Evolutionary conservation across 1,139 yeast genomes (phyloP), one percentile per base, ranked within the genome.

Genomic region (Pichia sp.): DNA sequence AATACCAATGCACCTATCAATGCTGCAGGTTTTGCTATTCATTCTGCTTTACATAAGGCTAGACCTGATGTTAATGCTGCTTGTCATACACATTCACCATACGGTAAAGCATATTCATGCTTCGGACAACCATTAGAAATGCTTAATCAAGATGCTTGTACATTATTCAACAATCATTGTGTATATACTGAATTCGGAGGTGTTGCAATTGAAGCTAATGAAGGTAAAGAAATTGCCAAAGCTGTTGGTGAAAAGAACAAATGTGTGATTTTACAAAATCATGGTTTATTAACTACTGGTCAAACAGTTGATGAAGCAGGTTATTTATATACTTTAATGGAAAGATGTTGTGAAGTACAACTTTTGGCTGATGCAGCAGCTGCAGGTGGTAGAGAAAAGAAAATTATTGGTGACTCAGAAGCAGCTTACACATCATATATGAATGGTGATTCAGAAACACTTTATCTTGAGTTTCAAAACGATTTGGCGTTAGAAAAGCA

Each of bases 231-330:
- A 38, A 76, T 84, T 46, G 91, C 93, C 8, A 62, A 65, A 35
- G 80, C 88, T 1, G 62, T 82, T 38, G 91, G 89, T 11, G 61
- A 68, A 44, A 78, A 78, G 35, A 76, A 77, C 49, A 42, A 43
- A 29, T 84, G 75, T 5, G 72, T 79, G 22, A 79, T 85, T 50
- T 68, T 85, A 52, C 83, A 77, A 56, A 85, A 83, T 63, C 94
- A 85, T 57, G 94, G 94, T 13, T 68, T 84, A 31, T 61, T 85
- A 50, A 84, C 94, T 1, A 85, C 80, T 4, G 95, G 94, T 9
- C 50, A 64, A 27, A 83, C 89, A 1, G 85, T 84, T 10, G 94
- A 83, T 55, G 94, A 84, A 63, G 94, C 94, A 3, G 91, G 91
- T 3, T 79, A 77, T 55, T 61, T 82, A 46, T 84, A 77, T 60